Evolutionary conservation across 2,329 filamentous ascomycete species (phyloP).

Genomic region (Knoxdaviesia capensis): DNA sequence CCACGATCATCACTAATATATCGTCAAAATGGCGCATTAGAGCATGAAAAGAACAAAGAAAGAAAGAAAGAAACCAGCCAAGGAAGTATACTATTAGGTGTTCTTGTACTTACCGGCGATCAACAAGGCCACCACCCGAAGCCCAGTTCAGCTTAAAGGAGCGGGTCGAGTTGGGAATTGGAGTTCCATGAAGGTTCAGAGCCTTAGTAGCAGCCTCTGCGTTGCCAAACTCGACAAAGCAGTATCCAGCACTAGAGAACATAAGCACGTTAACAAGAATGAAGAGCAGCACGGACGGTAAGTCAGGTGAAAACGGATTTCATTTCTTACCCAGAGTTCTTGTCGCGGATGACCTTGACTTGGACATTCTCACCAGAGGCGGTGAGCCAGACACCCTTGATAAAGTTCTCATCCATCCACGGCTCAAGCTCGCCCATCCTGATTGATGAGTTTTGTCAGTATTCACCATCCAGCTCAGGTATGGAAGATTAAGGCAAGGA

Average conservation of each 20-base stretch:
- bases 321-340: slow-evolving; percentile 68
- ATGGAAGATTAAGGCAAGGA: background rate
- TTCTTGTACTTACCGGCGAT: slow-evolving; percentile 51
- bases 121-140: slow-evolving; percentile 83
- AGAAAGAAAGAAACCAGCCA: slow-evolving; percentile 1
- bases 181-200: slow-evolving; percentile 66
- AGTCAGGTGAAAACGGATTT: background rate
- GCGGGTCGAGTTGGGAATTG: slow-evolving; percentile 84
- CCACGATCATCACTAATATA: slow-evolving; percentile 66
- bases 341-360: slow-evolving; percentile 98
- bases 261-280: slow-evolving; percentile 6
- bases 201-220: slow-evolving; percentile 80
- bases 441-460: slow-evolving; percentile 2
- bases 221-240: slow-evolving; percentile 82
- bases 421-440: slow-evolving; percentile 99
- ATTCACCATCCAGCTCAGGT: background rate
- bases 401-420: slow-evolving; percentile 98
- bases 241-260: slow-evolving; percentile 69
- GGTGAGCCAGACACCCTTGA: slow-evolving; percentile 77
- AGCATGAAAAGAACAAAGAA: background rate
- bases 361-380: slow-evolving; percentile 88
- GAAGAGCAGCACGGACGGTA: background rate
- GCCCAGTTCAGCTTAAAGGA: slow-evolving; percentile 99
- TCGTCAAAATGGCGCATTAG: slow-evolving; percentile 5
- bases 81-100: background rate